These are phyloP conservation scores for Penicillium sp. DNA, from an alignment of 2,329 filamentous ascomycete species.

Conservation along the genomic window DNA sequence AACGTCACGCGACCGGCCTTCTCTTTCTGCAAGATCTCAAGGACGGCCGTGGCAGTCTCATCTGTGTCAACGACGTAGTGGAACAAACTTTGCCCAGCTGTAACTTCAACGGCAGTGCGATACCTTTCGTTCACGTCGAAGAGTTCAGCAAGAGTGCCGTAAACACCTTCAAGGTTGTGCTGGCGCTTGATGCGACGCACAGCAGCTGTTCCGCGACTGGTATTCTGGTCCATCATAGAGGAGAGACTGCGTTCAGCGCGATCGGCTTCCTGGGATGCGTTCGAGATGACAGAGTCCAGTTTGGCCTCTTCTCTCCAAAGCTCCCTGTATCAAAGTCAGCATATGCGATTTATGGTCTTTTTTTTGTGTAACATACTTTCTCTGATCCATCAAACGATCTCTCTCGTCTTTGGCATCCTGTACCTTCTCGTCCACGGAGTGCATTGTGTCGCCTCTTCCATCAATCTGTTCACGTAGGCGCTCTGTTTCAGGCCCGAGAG, in stretches of 20 bases:
- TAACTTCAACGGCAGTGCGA: conserved; percentile 86
- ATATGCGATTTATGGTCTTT: not conserved
- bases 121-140: conserved; percentile 83
- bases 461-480: conserved; percentile 72
- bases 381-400: conserved; percentile 79
- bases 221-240: conserved; percentile 86
- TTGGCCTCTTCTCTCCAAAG: conserved; percentile 89
- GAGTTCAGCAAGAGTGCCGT: conserved; percentile 91
- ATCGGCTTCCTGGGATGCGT: conserved; percentile 74
- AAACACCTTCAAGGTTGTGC: conserved; percentile 78
- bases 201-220: conserved; percentile 81
- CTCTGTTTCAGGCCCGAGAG: conserved; percentile 72
- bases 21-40: conserved; percentile 76
- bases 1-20: conserved; percentile 88
- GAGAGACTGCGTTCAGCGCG: conserved; percentile 75
- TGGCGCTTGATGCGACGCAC: conserved; percentile 81
- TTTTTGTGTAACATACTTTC: conserved; percentile 58
- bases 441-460: conserved; percentile 73
- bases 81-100: conserved; percentile 88
- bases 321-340: conserved; percentile 43
- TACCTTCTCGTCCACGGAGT: conserved; percentile 71
- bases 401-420: conserved; percentile 75
- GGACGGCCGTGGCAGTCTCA: conserved; percentile 77
- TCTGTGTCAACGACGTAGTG: conserved; percentile 95
- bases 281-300: conserved; percentile 73